Base-by-base conservation (phyloP, 768 basidiomycete species). In the Tylopilus balloui region DNA sequence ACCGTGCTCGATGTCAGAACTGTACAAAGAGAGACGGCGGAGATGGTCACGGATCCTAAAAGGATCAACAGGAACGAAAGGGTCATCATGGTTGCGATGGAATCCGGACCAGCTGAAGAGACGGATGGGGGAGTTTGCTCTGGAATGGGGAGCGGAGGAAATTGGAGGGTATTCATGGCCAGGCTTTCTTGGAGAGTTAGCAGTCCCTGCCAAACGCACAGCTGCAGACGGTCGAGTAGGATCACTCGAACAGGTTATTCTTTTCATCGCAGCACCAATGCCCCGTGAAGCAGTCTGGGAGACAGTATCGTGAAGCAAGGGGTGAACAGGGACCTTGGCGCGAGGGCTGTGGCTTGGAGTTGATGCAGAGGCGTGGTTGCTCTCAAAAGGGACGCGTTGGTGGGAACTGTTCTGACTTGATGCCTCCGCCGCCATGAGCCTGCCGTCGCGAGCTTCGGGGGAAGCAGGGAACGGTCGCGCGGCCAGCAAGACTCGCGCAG, bases 31-130 rank as follows among this genome's bases (percentile, higher is more conserved):
- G 17, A 67, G 41, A 4, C 55, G 51, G 11, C 55, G 54, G 6
- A 60, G 34, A 23, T 55, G 63, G 11, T 48, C 56, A 5, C 55
- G 65, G 11, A 69, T 60, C 56, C 59, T 72, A 62, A 76, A 83
- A 12, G 81, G 81, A 51, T 83, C 70, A 4, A 81, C 55, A 1
- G 80, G 81, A 4, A 81, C 62, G 51, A 83, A 83, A 0, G 74
- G 75, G 21, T 81, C 80, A 47, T 80, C 78, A 23, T 69, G 69
- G 19, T 69, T 65, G 8, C 81, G 74, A 15, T 79, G 76, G 12
- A 83, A 72, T 10, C 73, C 71, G 1, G 77, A 71, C 72, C 77
- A 79, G 13, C 76, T 72, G 14, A 86, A 71, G 15, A 82, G 69
- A 10, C 83, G 78, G 0, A 86, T 67, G 1, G 86, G 85, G 1